A percentile compares a stretch with the other conserved stretches of the same genome.
phyloP scores from a whole-genome alignment of 768 basidiomycete species.

The Tylopilus sp. region DNA sequence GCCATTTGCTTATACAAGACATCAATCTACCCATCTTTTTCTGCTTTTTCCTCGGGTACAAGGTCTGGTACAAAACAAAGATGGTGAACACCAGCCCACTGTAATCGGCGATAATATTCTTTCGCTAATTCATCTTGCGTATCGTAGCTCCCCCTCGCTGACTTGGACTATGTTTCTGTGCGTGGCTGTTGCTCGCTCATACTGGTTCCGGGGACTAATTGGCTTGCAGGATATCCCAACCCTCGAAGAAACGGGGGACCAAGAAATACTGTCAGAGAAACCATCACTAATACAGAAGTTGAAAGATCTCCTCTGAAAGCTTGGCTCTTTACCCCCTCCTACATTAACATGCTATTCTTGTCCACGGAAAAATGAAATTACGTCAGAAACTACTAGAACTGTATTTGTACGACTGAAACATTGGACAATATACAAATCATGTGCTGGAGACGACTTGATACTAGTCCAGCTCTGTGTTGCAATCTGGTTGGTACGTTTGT shows the following conservation, averaged over 20 bases:
- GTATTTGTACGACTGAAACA: too few species aligned
- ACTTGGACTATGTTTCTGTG: slow-evolving; percentile 74
- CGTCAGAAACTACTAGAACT: too few species aligned
- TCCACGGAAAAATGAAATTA: too few species aligned
- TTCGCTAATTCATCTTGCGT: background rate
- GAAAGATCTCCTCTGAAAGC: slow-evolving; percentile 9
- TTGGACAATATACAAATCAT: too few species aligned
- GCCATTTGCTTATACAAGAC: slow-evolving; percentile 28
- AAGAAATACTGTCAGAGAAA: slow-evolving; percentile 13
- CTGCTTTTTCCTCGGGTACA: slow-evolving; percentile 42
- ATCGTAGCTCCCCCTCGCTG: slow-evolving; percentile 23
- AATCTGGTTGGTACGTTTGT: too few species aligned
- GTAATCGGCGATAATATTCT: background rate
- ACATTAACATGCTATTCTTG: too few species aligned
- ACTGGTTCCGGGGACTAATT: background rate
- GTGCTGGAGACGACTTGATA: too few species aligned
- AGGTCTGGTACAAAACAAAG: slow-evolving; percentile 29
- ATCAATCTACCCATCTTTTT: slow-evolving; percentile 42
- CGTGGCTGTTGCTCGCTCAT: slow-evolving; percentile 12
- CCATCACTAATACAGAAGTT: background rate
- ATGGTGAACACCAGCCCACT: slow-evolving; percentile 10
- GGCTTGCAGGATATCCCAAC: slow-evolving; percentile 57
- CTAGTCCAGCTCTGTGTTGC: too few species aligned
- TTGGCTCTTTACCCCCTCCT: background rate
- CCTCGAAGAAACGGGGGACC: slow-evolving; percentile 61